Evolutionary conservation across 2,329 filamentous ascomycete species (phyloP).

Genomic region (Aspergillus latus): DNA sequence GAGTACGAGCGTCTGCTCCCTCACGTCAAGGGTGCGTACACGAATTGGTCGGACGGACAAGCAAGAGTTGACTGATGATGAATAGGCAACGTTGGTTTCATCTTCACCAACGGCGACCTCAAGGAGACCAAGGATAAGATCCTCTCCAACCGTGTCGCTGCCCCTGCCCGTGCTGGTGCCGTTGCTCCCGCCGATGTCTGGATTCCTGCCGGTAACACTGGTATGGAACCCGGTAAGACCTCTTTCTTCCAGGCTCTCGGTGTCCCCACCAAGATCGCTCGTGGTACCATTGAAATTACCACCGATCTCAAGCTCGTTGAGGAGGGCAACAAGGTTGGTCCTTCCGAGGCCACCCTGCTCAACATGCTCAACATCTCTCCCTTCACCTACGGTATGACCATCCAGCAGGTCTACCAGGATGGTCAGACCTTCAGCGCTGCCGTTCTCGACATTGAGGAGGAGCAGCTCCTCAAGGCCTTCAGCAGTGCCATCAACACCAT

Average conservation of each 20-base stretch:
- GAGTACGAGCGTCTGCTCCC: conserved; percentile 98
- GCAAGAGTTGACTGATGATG: not conserved
- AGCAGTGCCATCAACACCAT: conserved; percentile 79
- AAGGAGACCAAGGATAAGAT: conserved; percentile 93
- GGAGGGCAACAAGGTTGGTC: conserved; percentile 88
- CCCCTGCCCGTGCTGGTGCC: conserved; percentile 96
- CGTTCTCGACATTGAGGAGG: conserved; percentile 92
- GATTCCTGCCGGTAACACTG: conserved; percentile 97
- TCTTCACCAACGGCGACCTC: conserved; percentile 98
- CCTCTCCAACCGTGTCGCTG: conserved; percentile 93
- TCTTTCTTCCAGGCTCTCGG: conserved; percentile 99
- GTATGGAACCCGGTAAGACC: conserved; percentile 99
- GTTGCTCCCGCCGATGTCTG: conserved; percentile 90
- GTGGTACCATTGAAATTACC: conserved; percentile 99
- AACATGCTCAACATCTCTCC: conserved; percentile 99
- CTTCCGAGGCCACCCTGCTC: conserved; percentile 96
- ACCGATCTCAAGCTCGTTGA: conserved; percentile 97
- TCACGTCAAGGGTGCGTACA: conserved; percentile 71
- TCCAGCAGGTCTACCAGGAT: conserved; percentile 94
- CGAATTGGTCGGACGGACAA: not conserved
- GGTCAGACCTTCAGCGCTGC: conserved; percentile 85
- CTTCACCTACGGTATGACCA: conserved; percentile 98
- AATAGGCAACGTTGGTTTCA: conserved; percentile 89
- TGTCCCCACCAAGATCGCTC: conserved; percentile 99
- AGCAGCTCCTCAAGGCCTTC: conserved; percentile 86